Base-by-base conservation (phyloP, 2,329 filamentous ascomycete species). In the Calonectria multiphialidica region DNA sequence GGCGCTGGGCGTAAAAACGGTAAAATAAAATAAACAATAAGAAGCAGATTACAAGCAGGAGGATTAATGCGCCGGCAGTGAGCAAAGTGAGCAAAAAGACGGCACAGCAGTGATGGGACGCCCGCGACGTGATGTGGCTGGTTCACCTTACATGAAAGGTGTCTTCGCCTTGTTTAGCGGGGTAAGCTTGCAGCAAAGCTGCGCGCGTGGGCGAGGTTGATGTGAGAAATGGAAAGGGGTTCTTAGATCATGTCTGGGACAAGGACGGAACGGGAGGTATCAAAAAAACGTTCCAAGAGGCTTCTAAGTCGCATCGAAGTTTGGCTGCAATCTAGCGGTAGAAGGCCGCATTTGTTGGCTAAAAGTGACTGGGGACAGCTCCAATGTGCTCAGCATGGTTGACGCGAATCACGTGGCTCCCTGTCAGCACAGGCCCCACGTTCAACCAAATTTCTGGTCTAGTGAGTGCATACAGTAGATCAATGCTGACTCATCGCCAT, bases 101-200 rank as follows among this genome's bases (percentile, higher is more conserved):
- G 35, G 8, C 15, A 28, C 13, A 40, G 33, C 33, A 10, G 49
- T 35, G 23, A 42, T 67, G 59, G 59, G 66, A 44, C 49, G 66
- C 65, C 37, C 23, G 59, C 42, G 57, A 49, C 63, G 61, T 45
- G 67, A 65, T 49, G 21, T 30, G 44, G 47, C 47, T 70, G 68
- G 47, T 67, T 55, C 35, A 61, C 55, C 68, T 68, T 64, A 66
- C 53, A 64, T 70, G 74, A 70, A 74, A 79, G 73, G 71, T 79
- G 77, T 78, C 77, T 78, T 74, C 70, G 72, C 62, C 69, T 69
- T 37, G 68, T 33, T 66, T 50, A 65, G 50, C 70, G 62, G 49
- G 47, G 50, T 73, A 59, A 40, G 65, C 72, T 57, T 50, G 21
- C 59, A 44, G 23, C 15, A 57, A 37, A 37, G 47, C 47, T 30